Evolutionary conservation across 169 alveolate genomes (phyloP).

Genomic region (Plasmodium sp.): DNA sequence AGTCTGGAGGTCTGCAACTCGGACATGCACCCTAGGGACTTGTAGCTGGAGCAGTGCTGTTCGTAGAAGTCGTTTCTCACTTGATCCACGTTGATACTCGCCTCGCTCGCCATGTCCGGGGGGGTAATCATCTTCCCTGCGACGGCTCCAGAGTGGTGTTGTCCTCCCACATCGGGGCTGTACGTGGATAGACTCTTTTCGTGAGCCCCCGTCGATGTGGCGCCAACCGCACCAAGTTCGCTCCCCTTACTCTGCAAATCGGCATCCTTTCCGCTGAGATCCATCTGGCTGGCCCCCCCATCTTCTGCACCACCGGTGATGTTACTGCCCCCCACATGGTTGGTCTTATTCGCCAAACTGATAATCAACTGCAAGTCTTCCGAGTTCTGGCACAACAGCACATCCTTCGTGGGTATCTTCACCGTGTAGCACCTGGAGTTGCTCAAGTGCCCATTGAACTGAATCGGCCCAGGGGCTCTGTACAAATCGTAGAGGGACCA

Average conservation of each 20-base stretch:
- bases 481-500: slow-evolving; percentile 96
- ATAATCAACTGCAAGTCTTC: slow-evolving; percentile 46
- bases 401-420: slow-evolving; percentile 57
- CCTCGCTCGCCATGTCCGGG: neutral
- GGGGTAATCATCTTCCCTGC: neutral
- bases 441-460: slow-evolving; percentile 90
- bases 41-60: slow-evolving; percentile 27
- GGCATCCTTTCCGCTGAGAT: neutral
- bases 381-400: slow-evolving; percentile 29
- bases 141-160: neutral
- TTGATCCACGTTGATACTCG: neutral
- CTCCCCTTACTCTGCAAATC: neutral
- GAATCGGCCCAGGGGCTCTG: slow-evolving; percentile 97
- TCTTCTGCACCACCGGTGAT: neutral
- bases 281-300: neutral
- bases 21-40: slow-evolving; percentile 69
- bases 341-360: slow-evolving; percentile 12
- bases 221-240: neutral
- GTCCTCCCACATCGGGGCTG: neutral
- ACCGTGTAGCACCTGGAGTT: slow-evolving; percentile 77
- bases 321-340: neutral
- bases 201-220: neutral
- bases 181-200: neutral
- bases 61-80: slow-evolving; percentile 1
- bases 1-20: slow-evolving; percentile 76